Conservation (phyloP, 345 rosid species). For the Eucalyptus pumila region DNA sequence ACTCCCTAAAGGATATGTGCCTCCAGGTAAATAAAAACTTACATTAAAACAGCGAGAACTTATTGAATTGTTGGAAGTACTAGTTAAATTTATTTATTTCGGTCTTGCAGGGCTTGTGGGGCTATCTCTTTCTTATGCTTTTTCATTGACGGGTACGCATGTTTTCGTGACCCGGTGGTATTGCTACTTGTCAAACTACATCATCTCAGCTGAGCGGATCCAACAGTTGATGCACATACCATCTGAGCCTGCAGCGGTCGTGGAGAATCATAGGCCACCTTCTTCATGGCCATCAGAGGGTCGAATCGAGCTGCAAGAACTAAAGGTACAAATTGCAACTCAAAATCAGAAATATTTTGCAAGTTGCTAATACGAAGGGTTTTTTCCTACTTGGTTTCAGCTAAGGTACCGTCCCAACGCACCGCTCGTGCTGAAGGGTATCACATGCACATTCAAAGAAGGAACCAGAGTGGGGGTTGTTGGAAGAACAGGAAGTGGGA, state of each 20-base stretch:
- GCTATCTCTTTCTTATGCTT: slow-evolving; percentile 68
- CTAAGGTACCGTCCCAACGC: slow-evolving; percentile 62
- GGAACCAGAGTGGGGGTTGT: slow-evolving; percentile 78
- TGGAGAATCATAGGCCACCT: slow-evolving; percentile 49
- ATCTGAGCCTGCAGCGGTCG: slow-evolving; percentile 49
- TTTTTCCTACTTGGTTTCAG: slow-evolving; percentile 8
- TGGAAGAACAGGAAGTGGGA: slow-evolving; percentile 92
- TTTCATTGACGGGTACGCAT: slow-evolving; percentile 40
- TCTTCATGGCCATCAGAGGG: slow-evolving; percentile 62
- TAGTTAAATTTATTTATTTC: background rate
- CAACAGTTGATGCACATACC: slow-evolving; percentile 61
- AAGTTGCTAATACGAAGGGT: background rate
- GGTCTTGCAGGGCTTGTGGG: slow-evolving; percentile 56
- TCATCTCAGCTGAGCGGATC: slow-evolving; percentile 65
- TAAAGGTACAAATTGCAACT: slow-evolving; percentile 24
- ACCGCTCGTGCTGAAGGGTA: slow-evolving; percentile 67
- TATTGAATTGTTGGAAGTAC: background rate
- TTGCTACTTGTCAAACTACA: slow-evolving; percentile 49
- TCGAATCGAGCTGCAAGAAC: slow-evolving; percentile 51
- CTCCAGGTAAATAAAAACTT: slow-evolving; percentile 26
- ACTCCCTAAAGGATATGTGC: slow-evolving; percentile 47
- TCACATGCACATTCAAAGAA: slow-evolving; percentile 64
- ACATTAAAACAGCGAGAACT: background rate
- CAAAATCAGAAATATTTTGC: background rate
- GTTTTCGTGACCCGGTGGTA: slow-evolving; percentile 49